Evolutionary conservation across 2,329 filamentous ascomycete genomes (phyloP), one percentile per base, ranked within the genome.

Genomic region (Ascochyta clinopodiicola): DNA sequence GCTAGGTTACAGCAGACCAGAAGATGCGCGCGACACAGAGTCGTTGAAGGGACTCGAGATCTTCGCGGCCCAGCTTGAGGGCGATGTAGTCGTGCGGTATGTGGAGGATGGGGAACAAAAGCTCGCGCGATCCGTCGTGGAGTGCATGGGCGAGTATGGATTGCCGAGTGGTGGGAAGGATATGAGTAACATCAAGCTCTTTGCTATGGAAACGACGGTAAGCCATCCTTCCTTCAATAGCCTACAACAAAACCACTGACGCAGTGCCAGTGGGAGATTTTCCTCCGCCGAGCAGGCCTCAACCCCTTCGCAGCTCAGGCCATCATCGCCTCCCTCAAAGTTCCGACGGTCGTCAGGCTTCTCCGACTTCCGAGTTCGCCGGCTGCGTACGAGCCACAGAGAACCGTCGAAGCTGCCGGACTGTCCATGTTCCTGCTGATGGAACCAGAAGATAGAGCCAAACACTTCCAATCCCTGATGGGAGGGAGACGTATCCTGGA

Each of bases 241-340:
- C 2, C 10, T 51, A 44, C 7, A 21, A 22, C 39, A n/a, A 6
- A 0, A 17, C 4, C 17, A 10, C 4, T 45, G 34, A 55, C 21
- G 10, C 31, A 10, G 22, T 6, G 22, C 9, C 34, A 74, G 31
- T 90, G 86, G 86, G 90, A 92, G 70, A 40, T 85, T 9, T 89
- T 90, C 58, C 77, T 93, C 22, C 80, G 88, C 13, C 78, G 80
- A 22, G 81, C 82, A 1, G 90, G 90, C 0, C 72, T 92, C 68
- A 92, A 93, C 71, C 82, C 84, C 0, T 91, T 86, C 69, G 89
- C 88, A 2, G 89, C 90, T 2, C 89, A 92, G 69, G 78, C 80
- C 9, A 78, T 91, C 1, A 74, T 90, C 31, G 77, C 75, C 0
- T 70, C 72, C 4, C 65, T 75, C 46, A 72, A 70, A 37, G 37